Evolutionary conservation across 495 filamentous ascomycete genomes (phyloP), one percentile per base, ranked within the genome.

Genomic region (Podospora appendiculata): DNA sequence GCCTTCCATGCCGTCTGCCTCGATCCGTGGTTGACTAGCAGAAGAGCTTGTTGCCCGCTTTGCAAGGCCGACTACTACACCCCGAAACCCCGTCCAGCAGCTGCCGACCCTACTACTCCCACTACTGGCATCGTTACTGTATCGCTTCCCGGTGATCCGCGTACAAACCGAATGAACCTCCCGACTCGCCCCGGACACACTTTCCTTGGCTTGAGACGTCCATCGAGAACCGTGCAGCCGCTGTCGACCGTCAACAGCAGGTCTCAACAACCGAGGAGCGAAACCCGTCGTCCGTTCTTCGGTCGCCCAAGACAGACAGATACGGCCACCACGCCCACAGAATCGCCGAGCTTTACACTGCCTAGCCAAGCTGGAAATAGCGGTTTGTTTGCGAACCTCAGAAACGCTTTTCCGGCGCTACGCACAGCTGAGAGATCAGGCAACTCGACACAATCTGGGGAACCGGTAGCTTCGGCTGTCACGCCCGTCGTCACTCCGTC

Each of bases 51-150:
- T 68, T 99, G 94, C 67, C 94, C 94, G 46, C 81, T 97, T 42
- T 97, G 93, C 75, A 99, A 99, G 71, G 85, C 89, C 36, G 90
- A 96, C 57, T 98, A 96, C 68, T 97, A 94, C 66, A 81, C 88
- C 36, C 90, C 90, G 0, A 95, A 95, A 63, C 87, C 88, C 16
- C 86, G 87, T 6, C 61, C 70, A 1, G 54, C 63, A 11, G 64
- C 62, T 14, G 57, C 65, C 8, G 69, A 72, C 8, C 59, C 65
- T 19, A 58, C 54, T 12, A 48, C 54, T 10, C 10, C 41, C 3
- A 13, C n/a, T 42, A 46, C 18, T 2, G 56, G 56, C 8, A 55
- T 61, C 39, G 61, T 63, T n/a, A 50, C 58, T 13, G 64, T 63
- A 16, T 53, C 54, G 2, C 41, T 65, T 3, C 45, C 59, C 5